Evolutionary conservation across 2,329 filamentous ascomycete species (phyloP), one percentile per base, ranked within the genome.

Genomic region (Emergomyces pasteurianus): DNA sequence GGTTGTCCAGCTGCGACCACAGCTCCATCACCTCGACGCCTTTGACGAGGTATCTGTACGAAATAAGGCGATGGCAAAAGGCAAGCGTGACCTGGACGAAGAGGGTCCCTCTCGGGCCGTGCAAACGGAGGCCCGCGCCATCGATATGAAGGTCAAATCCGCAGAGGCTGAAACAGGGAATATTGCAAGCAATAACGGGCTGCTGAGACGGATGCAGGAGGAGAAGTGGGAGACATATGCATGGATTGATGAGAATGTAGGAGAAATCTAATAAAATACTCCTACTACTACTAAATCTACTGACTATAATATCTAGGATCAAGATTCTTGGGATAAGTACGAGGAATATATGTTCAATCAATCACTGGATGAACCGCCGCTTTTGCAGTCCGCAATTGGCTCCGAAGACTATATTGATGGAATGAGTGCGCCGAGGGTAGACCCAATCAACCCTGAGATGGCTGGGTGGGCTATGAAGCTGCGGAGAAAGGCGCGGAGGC

Each of bases 21-120:
- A 96, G 70, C 88, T 95, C 63, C 90, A 96, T 75, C 91, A 97
- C 75, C 81, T 97, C 66, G 94, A 97, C 75, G 92, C 94, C 3
- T 76, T 85, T 53, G 80, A 86, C 54, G 90, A 96, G 68, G 81
- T 89, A 8, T 69, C 72, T 3, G 64, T 67, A 4, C 74, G 73
- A 58, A 69, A 65, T 5, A 68, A 71, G 58, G 67, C 72, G 3
- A 42, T 52, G 59, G 66, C 62, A 36, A 68, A 73, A 64, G 63
- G 66, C 64, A 75, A 71, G 66, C 75, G 74, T 62, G 73, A 77
- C 28, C 63, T 67, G 14, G 71, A 75, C 14, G 79, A 82, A 61
- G 79, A 80, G 8, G 74, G 58, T 26, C 58, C 52, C 66, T 63
- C 74, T 67, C 68, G 74, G 66, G 67, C 79, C 67, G 62, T 69